phyloP scores from a whole-genome alignment of 169 alveolate species.

The Cryptosporidium bovis region DNA sequence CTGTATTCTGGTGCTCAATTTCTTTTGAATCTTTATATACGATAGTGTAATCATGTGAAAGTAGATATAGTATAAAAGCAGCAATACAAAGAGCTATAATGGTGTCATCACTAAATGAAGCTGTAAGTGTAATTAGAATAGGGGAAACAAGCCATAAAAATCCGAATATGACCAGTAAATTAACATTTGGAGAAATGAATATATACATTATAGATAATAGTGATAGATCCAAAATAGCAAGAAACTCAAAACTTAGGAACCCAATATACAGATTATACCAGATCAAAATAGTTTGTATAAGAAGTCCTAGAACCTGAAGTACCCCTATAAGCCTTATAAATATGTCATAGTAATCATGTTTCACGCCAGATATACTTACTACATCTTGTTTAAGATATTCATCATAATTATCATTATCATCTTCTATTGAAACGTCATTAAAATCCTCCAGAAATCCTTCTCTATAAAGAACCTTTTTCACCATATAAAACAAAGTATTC shows the following conservation, averaged over 20 bases:
- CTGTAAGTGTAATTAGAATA: conserved; percentile 40
- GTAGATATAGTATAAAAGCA: conserved; percentile 34
- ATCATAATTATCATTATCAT: conserved; percentile 26
- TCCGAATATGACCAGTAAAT: conserved; percentile 58
- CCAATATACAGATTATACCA: conserved; percentile 69
- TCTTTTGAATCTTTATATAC: conserved; percentile 59
- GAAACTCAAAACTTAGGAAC: conserved; percentile 40
- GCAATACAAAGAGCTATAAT: conserved; percentile 41
- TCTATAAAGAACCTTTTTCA: conserved; percentile 53
- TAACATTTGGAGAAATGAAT: conserved; percentile 55
- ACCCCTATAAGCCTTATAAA: conserved; percentile 54
- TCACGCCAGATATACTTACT: conserved; percentile 28
- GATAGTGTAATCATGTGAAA: conserved; percentile 54
- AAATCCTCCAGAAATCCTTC: conserved; percentile 39
- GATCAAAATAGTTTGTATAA: conserved; percentile 41
- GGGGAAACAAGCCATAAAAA: conserved; percentile 62
- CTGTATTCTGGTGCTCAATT: conserved; percentile 49
- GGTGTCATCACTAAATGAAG: conserved; percentile 71
- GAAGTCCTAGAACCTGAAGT: conserved; percentile 54
- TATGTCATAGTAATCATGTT: conserved; percentile 42
- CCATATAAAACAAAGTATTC: conserved; percentile 6
- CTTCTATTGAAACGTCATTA: conserved; percentile 16
- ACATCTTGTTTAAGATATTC: conserved; percentile 50
- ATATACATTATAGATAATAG: conserved; percentile 55
- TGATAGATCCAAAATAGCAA: conserved; percentile 41